These are phyloP conservation scores for Boletus rubescentipes DNA, from an alignment of 768 basidiomycete species.

Conservation along the genomic window DNA sequence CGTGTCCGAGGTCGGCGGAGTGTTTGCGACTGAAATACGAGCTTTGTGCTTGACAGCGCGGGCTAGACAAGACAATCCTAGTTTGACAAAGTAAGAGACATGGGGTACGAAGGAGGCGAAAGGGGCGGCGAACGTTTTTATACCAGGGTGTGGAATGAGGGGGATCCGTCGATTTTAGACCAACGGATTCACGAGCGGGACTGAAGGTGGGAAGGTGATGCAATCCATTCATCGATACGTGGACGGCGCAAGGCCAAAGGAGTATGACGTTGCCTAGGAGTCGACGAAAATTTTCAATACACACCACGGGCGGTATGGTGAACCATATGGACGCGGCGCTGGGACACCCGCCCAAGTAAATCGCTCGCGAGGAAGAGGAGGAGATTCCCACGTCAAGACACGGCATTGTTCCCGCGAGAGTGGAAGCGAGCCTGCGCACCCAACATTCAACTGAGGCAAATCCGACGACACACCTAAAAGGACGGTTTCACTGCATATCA, in stretches of 20 bases:
- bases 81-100: background rate
- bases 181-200: background rate
- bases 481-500: background rate
- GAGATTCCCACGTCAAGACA: background rate
- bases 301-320: too few species aligned
- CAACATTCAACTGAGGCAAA: background rate
- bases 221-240: background rate
- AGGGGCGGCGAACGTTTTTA: background rate
- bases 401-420: too few species aligned
- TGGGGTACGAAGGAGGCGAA: background rate
- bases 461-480: background rate
- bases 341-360: too few species aligned
- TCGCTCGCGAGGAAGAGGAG: background rate
- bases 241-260: background rate
- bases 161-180: background rate
- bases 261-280: background rate
- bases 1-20: background rate
- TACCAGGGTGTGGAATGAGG: background rate
- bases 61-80: background rate
- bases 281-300: too few species aligned
- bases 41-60: background rate
- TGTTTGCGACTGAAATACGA: background rate
- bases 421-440: too few species aligned
- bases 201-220: background rate
- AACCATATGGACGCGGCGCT: too few species aligned